These are phyloP conservation scores for Magnolia officinalis DNA, from an alignment of 164 flowering plant genomes.

Conservation along the genomic window DNA sequence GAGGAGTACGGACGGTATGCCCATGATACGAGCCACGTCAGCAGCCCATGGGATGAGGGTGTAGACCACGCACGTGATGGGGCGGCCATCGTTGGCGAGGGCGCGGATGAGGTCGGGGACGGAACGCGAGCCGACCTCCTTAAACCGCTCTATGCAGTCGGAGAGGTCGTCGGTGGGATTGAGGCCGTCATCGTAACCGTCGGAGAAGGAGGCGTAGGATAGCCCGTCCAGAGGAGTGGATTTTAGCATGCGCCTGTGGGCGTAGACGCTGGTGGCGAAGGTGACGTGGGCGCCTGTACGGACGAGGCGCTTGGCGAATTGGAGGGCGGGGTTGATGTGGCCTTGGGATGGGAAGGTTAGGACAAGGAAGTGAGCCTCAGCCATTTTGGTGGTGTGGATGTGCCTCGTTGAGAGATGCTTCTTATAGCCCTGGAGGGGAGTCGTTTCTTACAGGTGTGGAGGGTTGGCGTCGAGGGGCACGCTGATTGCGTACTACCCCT, in stretches of 20 bases:
- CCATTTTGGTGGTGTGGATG: not conserved
- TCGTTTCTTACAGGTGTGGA: too few relatives aligned
- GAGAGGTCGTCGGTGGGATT: not conserved
- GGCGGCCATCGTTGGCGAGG: slow-evolving; percentile 5
- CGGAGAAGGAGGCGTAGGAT: slow-evolving; percentile 23
- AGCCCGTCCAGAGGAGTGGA: slow-evolving; percentile 11
- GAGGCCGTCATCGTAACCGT: slow-evolving; percentile 24
- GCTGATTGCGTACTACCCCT: too few relatives aligned
- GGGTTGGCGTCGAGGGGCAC: too few relatives aligned
- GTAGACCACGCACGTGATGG: slow-evolving; percentile 30
- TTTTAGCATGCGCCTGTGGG: slow-evolving; percentile 14
- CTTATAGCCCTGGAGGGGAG: too few relatives aligned
- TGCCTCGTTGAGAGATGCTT: not conserved
- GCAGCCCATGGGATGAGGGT: slow-evolving; percentile 38
- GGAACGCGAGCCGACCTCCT: slow-evolving; percentile 13
- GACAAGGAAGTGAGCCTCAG: slow-evolving; percentile 26
- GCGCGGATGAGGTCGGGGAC: slow-evolving; percentile 10
- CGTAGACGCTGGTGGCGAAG: slow-evolving; percentile 25
- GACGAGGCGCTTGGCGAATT: slow-evolving; percentile 33
- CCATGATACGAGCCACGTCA: slow-evolving; percentile 25
- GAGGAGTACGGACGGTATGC: slow-evolving; percentile 28
- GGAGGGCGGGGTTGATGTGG: slow-evolving; percentile 41
- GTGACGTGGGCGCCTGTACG: slow-evolving; percentile 30
- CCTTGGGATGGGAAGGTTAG: slow-evolving; percentile 34
- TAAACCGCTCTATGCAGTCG: slow-evolving; percentile 10